Evolutionary conservation across 2,329 filamentous ascomycete genomes (phyloP).

Genomic region (Exophiala oligosperma): DNA sequence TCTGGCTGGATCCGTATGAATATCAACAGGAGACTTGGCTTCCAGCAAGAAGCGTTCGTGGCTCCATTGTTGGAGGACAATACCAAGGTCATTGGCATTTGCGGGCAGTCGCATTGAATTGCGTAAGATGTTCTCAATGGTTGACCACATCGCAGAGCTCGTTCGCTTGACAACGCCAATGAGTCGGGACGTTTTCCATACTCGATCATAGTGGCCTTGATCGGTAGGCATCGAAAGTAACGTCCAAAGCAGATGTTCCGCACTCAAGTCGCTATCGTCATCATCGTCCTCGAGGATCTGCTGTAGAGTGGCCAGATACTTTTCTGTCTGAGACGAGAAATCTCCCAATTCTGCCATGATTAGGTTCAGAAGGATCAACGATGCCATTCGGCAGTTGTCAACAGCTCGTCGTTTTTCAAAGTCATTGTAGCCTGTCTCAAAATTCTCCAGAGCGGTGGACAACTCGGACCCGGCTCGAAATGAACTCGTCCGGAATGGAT

Average conservation of each 20-base stretch:
- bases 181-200: constrained; percentile 15
- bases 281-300: constrained; percentile 12
- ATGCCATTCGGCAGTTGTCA: constrained; percentile 18
- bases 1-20: not conserved
- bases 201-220: constrained; percentile 6
- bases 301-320: constrained; percentile 6
- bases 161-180: constrained; percentile 12
- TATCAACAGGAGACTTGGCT: not conserved
- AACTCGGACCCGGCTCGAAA: constrained; percentile 8
- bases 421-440: constrained; percentile 6
- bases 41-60: constrained; percentile 2
- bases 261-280: constrained; percentile 16
- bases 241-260: constrained; percentile 19
- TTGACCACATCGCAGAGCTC: constrained; percentile 4
- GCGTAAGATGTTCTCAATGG: constrained; percentile 9
- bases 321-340: constrained; percentile 6
- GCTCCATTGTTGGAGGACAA: constrained; percentile 2
- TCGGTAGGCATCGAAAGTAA: constrained; percentile 2
- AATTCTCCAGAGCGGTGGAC: not conserved
- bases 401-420: constrained; percentile 14
- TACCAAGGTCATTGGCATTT: not conserved
- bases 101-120: constrained; percentile 9
- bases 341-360: constrained; percentile 17
- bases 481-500: constrained; percentile 1
- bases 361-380: constrained; percentile 15